A percentile compares a stretch with the other conserved stretches of the same genome.
phyloP scores from a whole-genome alignment of 176 grass and related monocot species.

The Carex pumila region DNA sequence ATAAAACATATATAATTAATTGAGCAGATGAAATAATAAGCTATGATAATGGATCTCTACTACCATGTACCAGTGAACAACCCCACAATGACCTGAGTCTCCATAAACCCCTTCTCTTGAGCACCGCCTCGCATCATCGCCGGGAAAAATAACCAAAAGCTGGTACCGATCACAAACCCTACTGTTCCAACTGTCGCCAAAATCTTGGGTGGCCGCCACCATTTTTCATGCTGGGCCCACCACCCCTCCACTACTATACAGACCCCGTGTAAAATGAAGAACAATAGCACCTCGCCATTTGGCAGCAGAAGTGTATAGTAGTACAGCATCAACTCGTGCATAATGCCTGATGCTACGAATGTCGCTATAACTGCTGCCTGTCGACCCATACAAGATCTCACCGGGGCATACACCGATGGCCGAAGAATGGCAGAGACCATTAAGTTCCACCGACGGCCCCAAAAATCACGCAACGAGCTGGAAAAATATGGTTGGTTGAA shows the following conservation, averaged over 20 bases:
- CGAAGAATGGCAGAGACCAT: slow-evolving; percentile 38
- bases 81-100: slow-evolving; percentile 4
- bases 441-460: slow-evolving; percentile 31
- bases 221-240: neutral
- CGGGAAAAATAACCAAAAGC: slow-evolving; percentile 27
- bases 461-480: slow-evolving; percentile 22
- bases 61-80: slow-evolving; percentile 1
- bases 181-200: neutral
- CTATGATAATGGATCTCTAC: neutral
- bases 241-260: slow-evolving; percentile 15
- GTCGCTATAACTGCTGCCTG: slow-evolving; percentile 9
- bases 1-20: neutral
- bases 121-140: slow-evolving; percentile 1
- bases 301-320: slow-evolving; percentile 14
- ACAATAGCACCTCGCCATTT: slow-evolving; percentile 8
- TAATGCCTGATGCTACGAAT: slow-evolving; percentile 31
- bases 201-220: slow-evolving; percentile 5
- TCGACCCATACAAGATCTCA: slow-evolving; percentile 9
- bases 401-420: slow-evolving; percentile 19
- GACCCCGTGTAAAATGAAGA: slow-evolving; percentile 21
- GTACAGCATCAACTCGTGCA: slow-evolving; percentile 30
- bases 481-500: slow-evolving; percentile 27
- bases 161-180: slow-evolving; percentile 7
- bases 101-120: slow-evolving; percentile 15
- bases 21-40: neutral